Percentiles rank a stretch among this genome's conserved stretches.
Conservation (phyloP, 2,329 filamentous ascomycete species). For the Aspergillus pseudonomiae region DNA sequence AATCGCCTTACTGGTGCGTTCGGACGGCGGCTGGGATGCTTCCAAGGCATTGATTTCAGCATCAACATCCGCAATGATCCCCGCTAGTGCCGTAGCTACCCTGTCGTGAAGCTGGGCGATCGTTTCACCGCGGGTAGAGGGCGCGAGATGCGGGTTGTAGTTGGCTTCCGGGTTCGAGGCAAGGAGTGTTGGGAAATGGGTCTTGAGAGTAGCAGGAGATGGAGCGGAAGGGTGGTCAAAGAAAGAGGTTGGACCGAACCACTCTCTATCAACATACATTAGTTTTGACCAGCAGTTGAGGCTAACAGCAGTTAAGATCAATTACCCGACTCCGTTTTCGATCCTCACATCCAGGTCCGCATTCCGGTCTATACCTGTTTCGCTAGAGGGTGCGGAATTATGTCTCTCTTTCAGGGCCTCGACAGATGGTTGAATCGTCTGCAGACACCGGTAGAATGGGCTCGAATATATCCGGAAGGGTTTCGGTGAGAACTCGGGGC, state of each 20-base stretch:
- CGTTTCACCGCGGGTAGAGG: constrained; percentile 75
- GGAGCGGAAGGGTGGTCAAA: constrained; percentile 86
- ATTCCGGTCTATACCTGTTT: not conserved
- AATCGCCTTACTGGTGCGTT: constrained; percentile 61
- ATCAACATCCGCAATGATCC: constrained; percentile 74
- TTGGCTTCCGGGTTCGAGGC: constrained; percentile 36
- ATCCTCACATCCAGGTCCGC: constrained; percentile 48
- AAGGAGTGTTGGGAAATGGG: constrained; percentile 60
- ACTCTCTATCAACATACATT: constrained; percentile 63
- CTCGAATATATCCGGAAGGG: constrained; percentile 71
- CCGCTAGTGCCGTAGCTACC: constrained; percentile 68
- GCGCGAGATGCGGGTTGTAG: constrained; percentile 67
- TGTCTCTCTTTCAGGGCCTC: constrained; percentile 38
- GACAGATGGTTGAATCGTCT: constrained; percentile 73
- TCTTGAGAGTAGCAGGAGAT: constrained; percentile 61
- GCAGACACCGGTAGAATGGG: constrained; percentile 84
- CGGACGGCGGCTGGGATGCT: constrained; percentile 51
- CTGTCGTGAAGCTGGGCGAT: constrained; percentile 80
- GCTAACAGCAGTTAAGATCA: not conserved
- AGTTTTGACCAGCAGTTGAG: not conserved
- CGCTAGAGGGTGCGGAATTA: not conserved
- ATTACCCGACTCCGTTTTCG: constrained; percentile 58
- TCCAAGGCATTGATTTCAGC: constrained; percentile 46
- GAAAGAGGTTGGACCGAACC: constrained; percentile 78
- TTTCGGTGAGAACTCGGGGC: constrained; percentile 39